These are phyloP conservation scores for Hanseniaspora jakobsenii DNA, from an alignment of 805 yeast genomes.

Conservation along the genomic window DNA sequence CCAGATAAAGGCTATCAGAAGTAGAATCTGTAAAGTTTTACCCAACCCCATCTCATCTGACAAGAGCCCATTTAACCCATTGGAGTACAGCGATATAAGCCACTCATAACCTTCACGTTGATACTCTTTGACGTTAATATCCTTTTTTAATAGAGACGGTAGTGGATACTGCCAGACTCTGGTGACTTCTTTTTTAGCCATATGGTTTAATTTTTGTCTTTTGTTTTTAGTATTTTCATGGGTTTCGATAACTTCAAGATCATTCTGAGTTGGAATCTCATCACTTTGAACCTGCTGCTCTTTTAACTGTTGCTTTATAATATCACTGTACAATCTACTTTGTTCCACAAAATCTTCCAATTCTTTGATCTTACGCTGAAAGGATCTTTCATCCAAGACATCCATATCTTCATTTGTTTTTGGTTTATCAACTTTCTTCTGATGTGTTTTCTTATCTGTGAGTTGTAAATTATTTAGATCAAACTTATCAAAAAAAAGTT, in stretches of 20 bases:
- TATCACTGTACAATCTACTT: constrained; percentile 76
- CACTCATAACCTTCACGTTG: constrained; percentile 87
- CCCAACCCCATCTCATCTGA: constrained; percentile 99
- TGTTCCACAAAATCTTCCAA: constrained; percentile 68
- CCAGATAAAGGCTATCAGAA: constrained; percentile 59
- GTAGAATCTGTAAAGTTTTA: constrained; percentile 79
- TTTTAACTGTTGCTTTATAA: constrained; percentile 67
- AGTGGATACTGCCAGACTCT: constrained; percentile 29
- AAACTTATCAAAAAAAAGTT: neutral
- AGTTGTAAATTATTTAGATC: too few relatives aligned
- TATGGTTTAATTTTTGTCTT: constrained; percentile 11
- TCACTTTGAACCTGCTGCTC: constrained; percentile 30
- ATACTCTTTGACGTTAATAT: constrained; percentile 62
- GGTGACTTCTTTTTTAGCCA: neutral
- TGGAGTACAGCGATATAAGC: constrained; percentile 78
- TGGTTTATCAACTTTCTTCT: constrained; percentile 9
- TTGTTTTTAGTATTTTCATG: constrained; percentile 22
- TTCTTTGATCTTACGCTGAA: constrained; percentile 50
- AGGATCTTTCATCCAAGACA: constrained; percentile 35
- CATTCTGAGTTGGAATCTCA: constrained; percentile 22
- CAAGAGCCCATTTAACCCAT: constrained; percentile 85
- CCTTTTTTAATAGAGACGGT: constrained; percentile 39
- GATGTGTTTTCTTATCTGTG: too few relatives aligned
- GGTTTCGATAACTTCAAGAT: too few relatives aligned
- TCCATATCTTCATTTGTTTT: constrained; percentile 19